Base-by-base conservation (phyloP, 1,284 basidiomycete species). In the Phellopilus nigrolimitatus region DNA sequence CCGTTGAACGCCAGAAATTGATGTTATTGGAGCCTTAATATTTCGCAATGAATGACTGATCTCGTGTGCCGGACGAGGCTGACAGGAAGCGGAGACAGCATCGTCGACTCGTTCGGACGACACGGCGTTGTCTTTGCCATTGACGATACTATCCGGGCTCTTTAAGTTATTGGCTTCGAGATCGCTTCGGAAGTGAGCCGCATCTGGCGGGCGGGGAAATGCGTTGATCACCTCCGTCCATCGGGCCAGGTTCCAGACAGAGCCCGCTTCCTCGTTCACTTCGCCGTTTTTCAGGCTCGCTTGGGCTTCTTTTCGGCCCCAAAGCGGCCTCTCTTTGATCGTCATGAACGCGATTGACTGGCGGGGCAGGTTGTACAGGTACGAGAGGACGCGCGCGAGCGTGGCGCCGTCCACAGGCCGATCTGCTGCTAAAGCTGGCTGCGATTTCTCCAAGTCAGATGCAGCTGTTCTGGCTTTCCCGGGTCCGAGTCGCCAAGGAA, bases 401-500 rank as follows among this genome's bases (percentile, higher is more conserved):
- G 50, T 21, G 12, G 7, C 22, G 5, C 24, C 31, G 22, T 17
- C 33, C 50, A 45, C 38, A 6, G 41, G n/a, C 22, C 12, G 8
- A n/a, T 21, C 42, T 8, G 37, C 15, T 13, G 31, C 12, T 25
- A 22, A 5, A 19, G 30, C 15, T 5, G 15, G 9, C 12, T 6
- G 17, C 5, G 39, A 38, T 27, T 46, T 52, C 24, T 52, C 50
- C 13, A 46, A 27, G 19, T 52, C 50, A 13, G 34, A n/a, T 37
- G 19, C n/a, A 17, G n/a, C n/a, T n/a, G n/a, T n/a, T n/a, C n/a
- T n/a, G n/a, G n/a, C n/a, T n/a, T n/a, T n/a, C n/a, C n/a, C n/a
- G n/a, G n/a, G n/a, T n/a, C n/a, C n/a, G n/a, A n/a, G n/a, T n/a
- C n/a, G n/a, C n/a, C 28, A 12, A 30, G 28, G 28, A 12, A 30